Conservation (phyloP, 2,329 filamentous ascomycete genomes). For the Monilinia fructicola region DNA sequence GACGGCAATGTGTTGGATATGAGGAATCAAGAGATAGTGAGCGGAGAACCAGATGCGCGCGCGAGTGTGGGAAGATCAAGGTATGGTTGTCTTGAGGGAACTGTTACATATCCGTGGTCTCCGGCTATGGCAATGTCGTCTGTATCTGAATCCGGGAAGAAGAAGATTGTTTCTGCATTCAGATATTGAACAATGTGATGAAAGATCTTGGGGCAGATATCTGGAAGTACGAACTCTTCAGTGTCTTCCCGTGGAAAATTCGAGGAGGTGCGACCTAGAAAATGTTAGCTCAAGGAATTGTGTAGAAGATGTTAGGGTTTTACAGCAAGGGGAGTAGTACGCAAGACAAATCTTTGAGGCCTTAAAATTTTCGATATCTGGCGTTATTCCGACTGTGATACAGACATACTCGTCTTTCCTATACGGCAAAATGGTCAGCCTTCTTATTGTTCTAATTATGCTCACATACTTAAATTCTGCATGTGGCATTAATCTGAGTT, state of each 20-base stretch:
- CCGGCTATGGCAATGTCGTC: background rate
- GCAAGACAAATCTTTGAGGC: background rate
- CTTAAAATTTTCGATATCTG: background rate
- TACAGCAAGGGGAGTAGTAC: background rate
- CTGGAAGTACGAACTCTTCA: background rate
- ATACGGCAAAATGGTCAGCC: background rate
- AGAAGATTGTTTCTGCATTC: background rate
- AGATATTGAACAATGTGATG: slow-evolving; percentile 7
- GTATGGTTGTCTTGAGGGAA: no score
- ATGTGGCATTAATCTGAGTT: background rate
- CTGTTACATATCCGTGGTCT: no score
- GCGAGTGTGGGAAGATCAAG: background rate
- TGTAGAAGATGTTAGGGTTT: background rate
- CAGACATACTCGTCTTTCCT: background rate
- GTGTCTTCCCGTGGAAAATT: background rate
- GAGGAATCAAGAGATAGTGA: slow-evolving; percentile 1
- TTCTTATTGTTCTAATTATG: background rate
- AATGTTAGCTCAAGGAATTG: background rate
- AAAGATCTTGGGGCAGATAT: background rate
- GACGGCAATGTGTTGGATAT: background rate
- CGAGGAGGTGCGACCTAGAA: background rate
- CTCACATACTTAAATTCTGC: background rate
- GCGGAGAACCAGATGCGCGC: background rate
- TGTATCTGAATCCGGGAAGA: background rate
- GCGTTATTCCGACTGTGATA: background rate